Evolutionary conservation across 164 flowering plant genomes (phyloP).

Genomic region (Vitis cinerea): DNA sequence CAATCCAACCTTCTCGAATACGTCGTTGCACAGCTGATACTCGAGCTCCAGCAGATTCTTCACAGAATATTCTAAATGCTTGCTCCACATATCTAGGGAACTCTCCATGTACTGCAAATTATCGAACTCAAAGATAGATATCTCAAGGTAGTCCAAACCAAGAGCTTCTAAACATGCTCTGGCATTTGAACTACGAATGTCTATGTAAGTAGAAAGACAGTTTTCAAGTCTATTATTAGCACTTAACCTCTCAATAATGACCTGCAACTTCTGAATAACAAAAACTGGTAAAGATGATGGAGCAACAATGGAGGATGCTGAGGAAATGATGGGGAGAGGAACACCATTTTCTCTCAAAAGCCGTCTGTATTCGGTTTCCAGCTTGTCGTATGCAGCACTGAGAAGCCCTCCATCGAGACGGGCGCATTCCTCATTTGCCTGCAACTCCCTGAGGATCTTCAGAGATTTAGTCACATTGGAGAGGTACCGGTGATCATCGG

Average conservation of each 20-base stretch:
- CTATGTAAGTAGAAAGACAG: conserved; percentile 36
- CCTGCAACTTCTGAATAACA: conserved; percentile 32
- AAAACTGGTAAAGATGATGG: conserved; percentile 25
- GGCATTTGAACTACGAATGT: conserved; percentile 33
- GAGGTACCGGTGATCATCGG: conserved; percentile 16
- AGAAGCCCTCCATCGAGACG: conserved; percentile 42
- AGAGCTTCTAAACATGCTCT: conserved; percentile 33
- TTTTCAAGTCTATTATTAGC: conserved; percentile 28
- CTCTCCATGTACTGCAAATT: conserved; percentile 29
- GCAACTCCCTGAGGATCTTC: conserved; percentile 28
- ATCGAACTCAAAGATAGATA: conserved; percentile 26
- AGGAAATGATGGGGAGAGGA: conserved; percentile 15
- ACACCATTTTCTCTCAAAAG: conserved; percentile 29
- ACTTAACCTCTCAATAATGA: conserved; percentile 32
- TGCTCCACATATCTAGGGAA: conserved; percentile 40
- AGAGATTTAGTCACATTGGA: conserved; percentile 30
- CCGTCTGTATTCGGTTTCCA: conserved; percentile 38
- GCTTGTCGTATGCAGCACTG: conserved; percentile 31
- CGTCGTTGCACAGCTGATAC: conserved; percentile 35
- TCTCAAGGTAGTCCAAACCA: conserved; percentile 45
- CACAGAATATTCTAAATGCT: conserved; percentile 45
- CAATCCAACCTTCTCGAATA: conserved; percentile 34
- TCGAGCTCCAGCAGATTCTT: conserved; percentile 44
- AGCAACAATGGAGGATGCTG: conserved; percentile 7
- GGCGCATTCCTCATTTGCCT: conserved; percentile 23